A percentile compares a stretch with the other conserved stretches of the same genome.
These are phyloP conservation scores for Tolypocladium nubicola DNA, from an alignment of 2,329 filamentous ascomycete genomes.

Conservation along the genomic window DNA sequence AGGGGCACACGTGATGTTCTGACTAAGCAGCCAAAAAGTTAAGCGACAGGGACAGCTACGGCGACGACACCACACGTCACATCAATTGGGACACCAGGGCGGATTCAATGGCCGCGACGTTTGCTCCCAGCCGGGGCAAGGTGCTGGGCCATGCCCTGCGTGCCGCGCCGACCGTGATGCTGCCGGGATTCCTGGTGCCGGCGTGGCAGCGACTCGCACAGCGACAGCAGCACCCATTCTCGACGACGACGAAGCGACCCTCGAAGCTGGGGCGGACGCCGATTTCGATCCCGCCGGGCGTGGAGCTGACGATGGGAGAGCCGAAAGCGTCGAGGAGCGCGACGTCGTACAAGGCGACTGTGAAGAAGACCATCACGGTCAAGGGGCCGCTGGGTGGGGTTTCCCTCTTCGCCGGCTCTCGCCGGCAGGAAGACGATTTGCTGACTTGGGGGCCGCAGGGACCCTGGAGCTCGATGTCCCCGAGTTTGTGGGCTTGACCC, in stretches of 20 bases:
- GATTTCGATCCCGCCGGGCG: conserved; percentile 72
- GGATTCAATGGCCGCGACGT: conserved; percentile 39
- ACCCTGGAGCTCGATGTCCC: conserved; percentile 71
- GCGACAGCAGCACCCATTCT: conserved; percentile 44
- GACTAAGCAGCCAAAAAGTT: conserved; percentile 10
- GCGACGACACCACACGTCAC: background rate
- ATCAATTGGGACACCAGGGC: conserved; percentile 4
- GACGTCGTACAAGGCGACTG: conserved; percentile 50
- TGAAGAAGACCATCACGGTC: conserved; percentile 60
- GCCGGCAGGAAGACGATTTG: background rate
- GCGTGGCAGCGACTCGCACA: conserved; percentile 45
- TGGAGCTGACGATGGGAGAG: conserved; percentile 63
- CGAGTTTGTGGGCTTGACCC: conserved; percentile 61
- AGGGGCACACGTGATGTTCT: conserved; percentile 4
- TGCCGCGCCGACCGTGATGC: conserved; percentile 35
- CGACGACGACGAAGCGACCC: conserved; percentile 50
- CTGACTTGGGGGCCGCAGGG: conserved; percentile 33
- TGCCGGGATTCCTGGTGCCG: conserved; percentile 65
- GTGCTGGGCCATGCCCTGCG: conserved; percentile 46
- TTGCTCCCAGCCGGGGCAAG: conserved; percentile 52
- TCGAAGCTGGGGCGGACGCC: conserved; percentile 83
- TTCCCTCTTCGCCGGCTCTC: background rate
- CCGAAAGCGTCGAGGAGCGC: conserved; percentile 41
- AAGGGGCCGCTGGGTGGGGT: conserved; percentile 67
- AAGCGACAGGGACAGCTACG: background rate